Base-by-base conservation (phyloP, 1,284 basidiomycete genomes). In the Boletus holoroseus region DNA sequence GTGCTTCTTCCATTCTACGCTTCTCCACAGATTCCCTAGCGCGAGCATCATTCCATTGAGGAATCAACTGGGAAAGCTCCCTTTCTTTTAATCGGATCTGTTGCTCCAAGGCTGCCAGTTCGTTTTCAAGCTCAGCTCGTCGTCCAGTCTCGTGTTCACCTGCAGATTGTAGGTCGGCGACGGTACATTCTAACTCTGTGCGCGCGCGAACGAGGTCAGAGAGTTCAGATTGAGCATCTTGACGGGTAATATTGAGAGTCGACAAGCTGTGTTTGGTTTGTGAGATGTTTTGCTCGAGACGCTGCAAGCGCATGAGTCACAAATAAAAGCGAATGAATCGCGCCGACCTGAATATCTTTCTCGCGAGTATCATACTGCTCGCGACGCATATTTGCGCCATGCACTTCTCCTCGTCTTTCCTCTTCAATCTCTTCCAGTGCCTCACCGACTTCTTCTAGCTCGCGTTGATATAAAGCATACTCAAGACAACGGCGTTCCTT, bases 401-500 rank as follows among this genome's bases (percentile, higher is more conserved):
- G 91, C 7, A 93, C 78, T 51, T 97, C 94, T 3, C 83, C 76
- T 54, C 80, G 73, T 45, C 92, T 77, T 55, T 96, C 93, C 44
- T 88, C 79, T 57, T 94, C 94, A 16, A 90, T 82, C 57, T 87
- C 80, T 37, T 91, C 91, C 44, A 98, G 71, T 0, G 89, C 83
- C 47, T 85, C 85, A 0, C 81, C 83, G 1, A 96, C 91, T 56
- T 98, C 94, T 51, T 89, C 83, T 30, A 98, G 71, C 64, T 99
- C 94, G 32, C 90, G 78, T 59, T 93, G 88, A 70, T 96, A 92
- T 52, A 99, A 71, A 1, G 93, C 90, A 67, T 99, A 99, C 67
- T 99, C 96, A 59, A 99, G 76, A 69, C 94, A 97, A 26, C 95
- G 78, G 42, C 95, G 78, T 56, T 98, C 93, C 66, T 91, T 89